phyloP scores from a whole-genome alignment of 306 rosid species.

The Potentilla sterilis region DNA sequence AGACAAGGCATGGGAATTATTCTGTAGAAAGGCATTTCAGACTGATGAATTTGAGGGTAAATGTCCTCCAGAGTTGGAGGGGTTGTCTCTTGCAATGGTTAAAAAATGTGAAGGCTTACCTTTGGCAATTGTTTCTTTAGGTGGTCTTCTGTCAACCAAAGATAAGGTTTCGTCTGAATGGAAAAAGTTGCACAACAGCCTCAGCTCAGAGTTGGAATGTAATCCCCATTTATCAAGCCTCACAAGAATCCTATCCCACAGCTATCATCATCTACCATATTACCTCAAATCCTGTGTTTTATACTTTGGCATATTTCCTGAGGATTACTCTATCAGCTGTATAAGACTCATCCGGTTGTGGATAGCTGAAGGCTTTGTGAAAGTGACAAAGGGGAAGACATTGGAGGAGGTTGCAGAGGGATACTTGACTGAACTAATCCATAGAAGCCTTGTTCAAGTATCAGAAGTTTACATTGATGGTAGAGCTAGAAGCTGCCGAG shows the following conservation, averaged over 20 bases:
- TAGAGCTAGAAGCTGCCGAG: neutral
- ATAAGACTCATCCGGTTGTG: conserved; percentile 10
- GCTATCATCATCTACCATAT: conserved; percentile 26
- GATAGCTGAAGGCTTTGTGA: conserved; percentile 29
- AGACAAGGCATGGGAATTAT: conserved; percentile 14
- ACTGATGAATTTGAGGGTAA: neutral
- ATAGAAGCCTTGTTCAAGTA: conserved; percentile 10
- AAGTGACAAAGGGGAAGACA: neutral
- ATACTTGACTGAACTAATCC: neutral
- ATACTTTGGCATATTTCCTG: conserved; percentile 21
- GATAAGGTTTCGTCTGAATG: neutral
- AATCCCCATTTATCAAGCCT: conserved; percentile 11
- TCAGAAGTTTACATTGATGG: neutral
- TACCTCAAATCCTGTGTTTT: conserved; percentile 24
- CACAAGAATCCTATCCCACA: neutral
- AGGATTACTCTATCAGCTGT: neutral
- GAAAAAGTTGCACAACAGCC: neutral
- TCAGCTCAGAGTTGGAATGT: conserved; percentile 15
- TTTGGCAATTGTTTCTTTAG: conserved; percentile 17
- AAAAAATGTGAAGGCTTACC: conserved; percentile 17
- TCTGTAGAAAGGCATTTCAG: conserved; percentile 6
- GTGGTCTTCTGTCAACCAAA: conserved; percentile 18
- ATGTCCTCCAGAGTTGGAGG: neutral
- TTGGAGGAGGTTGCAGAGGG: conserved; percentile 20
- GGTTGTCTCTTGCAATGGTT: neutral